A percentile compares a stretch with the other conserved stretches of the same genome.
phyloP scores from a whole-genome alignment of 2,329 filamentous ascomycete genomes.

The Alternaria metachromatica region DNA sequence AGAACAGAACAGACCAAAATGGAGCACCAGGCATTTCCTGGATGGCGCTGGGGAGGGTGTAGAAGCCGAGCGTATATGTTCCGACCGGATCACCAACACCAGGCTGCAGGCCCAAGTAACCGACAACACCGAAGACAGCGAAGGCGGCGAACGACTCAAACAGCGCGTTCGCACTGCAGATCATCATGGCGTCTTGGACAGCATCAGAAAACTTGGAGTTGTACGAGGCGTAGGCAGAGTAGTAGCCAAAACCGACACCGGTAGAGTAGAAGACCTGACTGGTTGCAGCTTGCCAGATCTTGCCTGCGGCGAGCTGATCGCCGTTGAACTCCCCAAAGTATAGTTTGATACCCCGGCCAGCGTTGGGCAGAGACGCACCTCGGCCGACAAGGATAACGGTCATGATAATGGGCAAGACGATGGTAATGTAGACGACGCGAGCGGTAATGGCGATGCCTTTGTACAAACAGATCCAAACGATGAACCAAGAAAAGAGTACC shows the following conservation, averaged over 20 bases:
- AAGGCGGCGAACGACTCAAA: constrained; percentile 59
- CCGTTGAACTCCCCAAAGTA: constrained; percentile 11
- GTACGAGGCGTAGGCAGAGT: constrained; percentile 63
- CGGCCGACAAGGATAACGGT: constrained; percentile 18
- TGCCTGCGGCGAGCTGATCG: constrained; percentile 41
- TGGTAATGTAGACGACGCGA: constrained; percentile 27
- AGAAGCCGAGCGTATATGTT: constrained; percentile 61
- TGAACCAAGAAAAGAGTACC: constrained; percentile 5
- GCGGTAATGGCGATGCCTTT: constrained; percentile 21
- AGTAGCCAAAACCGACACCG: constrained; percentile 56
- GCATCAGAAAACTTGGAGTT: constrained; percentile 61
- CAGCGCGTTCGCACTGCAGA: constrained; percentile 59
- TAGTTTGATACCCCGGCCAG: constrained; percentile 12
- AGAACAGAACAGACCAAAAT: constrained; percentile 61
- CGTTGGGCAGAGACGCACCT: constrained; percentile 15
- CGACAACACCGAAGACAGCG: constrained; percentile 60
- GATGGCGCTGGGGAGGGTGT: constrained; percentile 61
- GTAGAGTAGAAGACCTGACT: constrained; percentile 63
- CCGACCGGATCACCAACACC: constrained; percentile 53
- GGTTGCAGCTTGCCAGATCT: constrained; percentile 61
- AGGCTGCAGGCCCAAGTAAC: constrained; percentile 48
- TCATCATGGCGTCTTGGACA: constrained; percentile 61
- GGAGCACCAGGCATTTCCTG: constrained; percentile 61
- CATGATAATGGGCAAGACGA: constrained; percentile 22
- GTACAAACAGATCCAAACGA: constrained; percentile 22